phyloP scores from a whole-genome alignment of 2,329 filamentous ascomycete species.

The Neopestalotiopsis rosae region DNA sequence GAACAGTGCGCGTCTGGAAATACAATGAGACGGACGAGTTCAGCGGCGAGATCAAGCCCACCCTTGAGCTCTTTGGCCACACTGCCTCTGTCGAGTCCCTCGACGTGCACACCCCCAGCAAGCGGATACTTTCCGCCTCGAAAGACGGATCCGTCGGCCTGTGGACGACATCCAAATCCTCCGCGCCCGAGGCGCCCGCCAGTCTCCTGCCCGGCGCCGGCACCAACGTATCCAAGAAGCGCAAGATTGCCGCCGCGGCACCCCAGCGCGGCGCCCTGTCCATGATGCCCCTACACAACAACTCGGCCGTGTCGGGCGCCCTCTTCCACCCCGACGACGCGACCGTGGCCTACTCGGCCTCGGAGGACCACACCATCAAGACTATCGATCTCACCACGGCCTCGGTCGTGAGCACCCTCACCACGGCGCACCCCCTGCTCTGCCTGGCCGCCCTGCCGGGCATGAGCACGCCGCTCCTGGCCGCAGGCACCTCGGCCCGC shows the following conservation, averaged over 20 bases:
- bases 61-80: slow-evolving; percentile 85
- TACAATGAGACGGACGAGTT: slow-evolving; percentile 73
- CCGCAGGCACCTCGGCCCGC: slow-evolving; percentile 80
- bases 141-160: slow-evolving; percentile 84
- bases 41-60: slow-evolving; percentile 69
- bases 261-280: slow-evolving; percentile 80
- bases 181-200: slow-evolving; percentile 75
- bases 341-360: slow-evolving; percentile 89
- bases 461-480: slow-evolving; percentile 58
- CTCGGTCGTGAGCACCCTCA: slow-evolving; percentile 78
- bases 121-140: slow-evolving; percentile 83
- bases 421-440: slow-evolving; percentile 82
- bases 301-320: slow-evolving; percentile 75
- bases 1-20: slow-evolving; percentile 88
- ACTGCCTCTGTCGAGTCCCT: slow-evolving; percentile 75
- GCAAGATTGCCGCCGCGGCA: slow-evolving; percentile 66
- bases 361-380: slow-evolving; percentile 87
- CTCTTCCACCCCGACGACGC: slow-evolving; percentile 85
- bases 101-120: slow-evolving; percentile 74
- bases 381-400: slow-evolving; percentile 90
- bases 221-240: slow-evolving; percentile 71
- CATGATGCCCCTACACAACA: slow-evolving; percentile 74
- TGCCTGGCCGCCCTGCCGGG: slow-evolving; percentile 77
- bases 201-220: slow-evolving; percentile 71
- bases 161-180: slow-evolving; percentile 82